Evolutionary conservation across 495 filamentous ascomycete genomes (phyloP).

Genomic region (Apiosordaria backusii): DNA sequence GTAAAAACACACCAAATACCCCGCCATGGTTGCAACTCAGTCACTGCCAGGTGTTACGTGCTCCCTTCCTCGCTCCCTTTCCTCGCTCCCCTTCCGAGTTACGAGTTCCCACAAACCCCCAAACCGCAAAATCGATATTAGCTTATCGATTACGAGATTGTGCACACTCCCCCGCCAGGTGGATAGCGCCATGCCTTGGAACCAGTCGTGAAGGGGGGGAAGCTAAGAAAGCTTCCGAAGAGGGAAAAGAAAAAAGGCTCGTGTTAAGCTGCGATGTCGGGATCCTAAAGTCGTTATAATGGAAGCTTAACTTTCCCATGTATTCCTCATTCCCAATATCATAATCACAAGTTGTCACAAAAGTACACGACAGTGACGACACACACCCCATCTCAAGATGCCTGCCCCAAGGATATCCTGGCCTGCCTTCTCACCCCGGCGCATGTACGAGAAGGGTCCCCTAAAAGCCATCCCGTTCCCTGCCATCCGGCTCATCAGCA

Average conservation of each 20-base stretch:
- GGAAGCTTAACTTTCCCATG: neutral
- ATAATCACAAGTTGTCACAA: neutral
- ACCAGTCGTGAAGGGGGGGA: neutral
- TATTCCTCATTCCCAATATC: neutral
- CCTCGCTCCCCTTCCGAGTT: too few species aligned
- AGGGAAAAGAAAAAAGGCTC: neutral
- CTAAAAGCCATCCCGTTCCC: constrained; percentile 55
- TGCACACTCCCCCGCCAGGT: neutral
- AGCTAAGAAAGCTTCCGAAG: neutral
- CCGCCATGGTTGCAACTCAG: too few species aligned
- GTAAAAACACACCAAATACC: neutral
- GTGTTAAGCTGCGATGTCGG: neutral
- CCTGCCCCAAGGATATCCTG: neutral
- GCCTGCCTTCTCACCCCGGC: neutral
- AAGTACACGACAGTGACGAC: neutral
- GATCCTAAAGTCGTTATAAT: neutral
- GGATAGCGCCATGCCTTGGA: neutral
- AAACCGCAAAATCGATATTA: neutral
- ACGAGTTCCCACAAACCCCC: too few species aligned
- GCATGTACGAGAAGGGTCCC: constrained; percentile 9
- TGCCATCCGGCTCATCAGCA: constrained; percentile 62
- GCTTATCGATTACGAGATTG: neutral
- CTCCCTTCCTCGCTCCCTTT: too few species aligned
- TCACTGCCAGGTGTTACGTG: too few species aligned
- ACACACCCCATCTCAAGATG: neutral